Conservation (phyloP, 192 early-diverging fungal species). For the Mortierella alpina region DNA sequence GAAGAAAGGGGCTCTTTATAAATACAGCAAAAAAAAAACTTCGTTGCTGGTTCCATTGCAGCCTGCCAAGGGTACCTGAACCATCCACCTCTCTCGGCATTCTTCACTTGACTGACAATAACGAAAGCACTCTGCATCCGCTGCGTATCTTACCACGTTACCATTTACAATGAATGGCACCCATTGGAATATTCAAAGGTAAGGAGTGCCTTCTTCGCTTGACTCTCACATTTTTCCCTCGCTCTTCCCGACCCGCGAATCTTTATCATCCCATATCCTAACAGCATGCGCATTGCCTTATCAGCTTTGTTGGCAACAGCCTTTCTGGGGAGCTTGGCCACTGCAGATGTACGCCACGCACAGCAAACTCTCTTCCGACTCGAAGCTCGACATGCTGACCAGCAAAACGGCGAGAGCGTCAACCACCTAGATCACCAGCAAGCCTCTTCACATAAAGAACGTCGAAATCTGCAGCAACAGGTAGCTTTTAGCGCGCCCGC, state of each 20-base stretch:
- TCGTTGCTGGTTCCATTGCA: too few species aligned
- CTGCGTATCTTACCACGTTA: background rate
- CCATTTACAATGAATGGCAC: background rate
- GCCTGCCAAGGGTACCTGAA: too few species aligned
- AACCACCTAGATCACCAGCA: constrained; percentile 16
- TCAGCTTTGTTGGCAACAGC: constrained; percentile 35
- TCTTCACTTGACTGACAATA: constrained; percentile 45
- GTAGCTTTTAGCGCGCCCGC: constrained; percentile 4
- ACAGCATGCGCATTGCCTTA: constrained; percentile 33
- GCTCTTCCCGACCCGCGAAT: background rate
- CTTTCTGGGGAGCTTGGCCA: constrained; percentile 8
- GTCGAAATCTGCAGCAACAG: constrained; percentile 6
- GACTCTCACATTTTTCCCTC: background rate
- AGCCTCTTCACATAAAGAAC: constrained; percentile 17
- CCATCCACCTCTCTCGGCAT: background rate
- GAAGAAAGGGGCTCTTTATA: too few species aligned
- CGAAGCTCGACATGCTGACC: constrained; percentile 17
- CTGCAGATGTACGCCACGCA: constrained; percentile 18
- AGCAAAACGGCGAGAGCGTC: background rate
- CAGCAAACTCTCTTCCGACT: constrained; percentile 34
- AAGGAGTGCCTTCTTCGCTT: background rate
- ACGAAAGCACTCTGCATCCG: background rate
- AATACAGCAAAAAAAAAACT: too few species aligned
- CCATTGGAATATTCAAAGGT: background rate
- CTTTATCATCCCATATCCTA: background rate